Conservation (phyloP, 345 rosid species). For the Linum usitatissimum region DNA sequence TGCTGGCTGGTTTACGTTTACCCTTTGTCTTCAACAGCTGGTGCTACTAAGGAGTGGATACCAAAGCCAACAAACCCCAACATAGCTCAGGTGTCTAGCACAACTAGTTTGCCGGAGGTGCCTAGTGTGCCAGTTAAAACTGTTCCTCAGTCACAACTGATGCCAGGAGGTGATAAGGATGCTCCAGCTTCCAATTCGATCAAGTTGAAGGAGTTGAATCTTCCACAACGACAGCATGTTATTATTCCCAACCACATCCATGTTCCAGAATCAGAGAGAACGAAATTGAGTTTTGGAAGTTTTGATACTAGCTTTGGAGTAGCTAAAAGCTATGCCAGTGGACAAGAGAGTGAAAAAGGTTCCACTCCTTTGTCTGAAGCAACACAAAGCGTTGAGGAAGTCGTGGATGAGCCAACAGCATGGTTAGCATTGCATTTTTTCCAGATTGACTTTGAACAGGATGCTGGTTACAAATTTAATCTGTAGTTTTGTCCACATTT, state of each 20-base stretch:
- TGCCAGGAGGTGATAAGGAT: conserved; percentile 35
- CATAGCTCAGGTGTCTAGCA: conserved; percentile 40
- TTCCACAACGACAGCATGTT: conserved; percentile 79
- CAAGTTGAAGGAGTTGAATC: conserved; percentile 60
- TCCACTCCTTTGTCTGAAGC: conserved; percentile 53
- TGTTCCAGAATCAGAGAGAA: conserved; percentile 88
- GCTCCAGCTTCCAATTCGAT: conserved; percentile 54
- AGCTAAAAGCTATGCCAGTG: conserved; percentile 24
- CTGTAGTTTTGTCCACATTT: background rate
- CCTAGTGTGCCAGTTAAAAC: conserved; percentile 36
- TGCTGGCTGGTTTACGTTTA: conserved; percentile 7
- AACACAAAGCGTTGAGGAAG: conserved; percentile 47
- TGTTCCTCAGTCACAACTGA: conserved; percentile 25
- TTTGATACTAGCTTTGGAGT: conserved; percentile 72
- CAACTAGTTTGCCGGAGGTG: conserved; percentile 35
- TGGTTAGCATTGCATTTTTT: too few species aligned
- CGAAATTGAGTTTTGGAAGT: conserved; percentile 89
- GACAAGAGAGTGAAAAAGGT: conserved; percentile 53
- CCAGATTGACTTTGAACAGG: background rate
- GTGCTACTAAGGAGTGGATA: conserved; percentile 77
- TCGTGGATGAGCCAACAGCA: conserved; percentile 37
- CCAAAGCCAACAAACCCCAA: conserved; percentile 57
- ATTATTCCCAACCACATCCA: conserved; percentile 83
- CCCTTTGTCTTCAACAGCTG: conserved; percentile 32
- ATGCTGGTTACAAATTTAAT: background rate